A percentile compares a stretch with the other conserved stretches of the same genome.
Evolutionary conservation across 129 eudicot genomes (phyloP).

Genomic region (sunflower (Helianthus annuus)): DNA sequence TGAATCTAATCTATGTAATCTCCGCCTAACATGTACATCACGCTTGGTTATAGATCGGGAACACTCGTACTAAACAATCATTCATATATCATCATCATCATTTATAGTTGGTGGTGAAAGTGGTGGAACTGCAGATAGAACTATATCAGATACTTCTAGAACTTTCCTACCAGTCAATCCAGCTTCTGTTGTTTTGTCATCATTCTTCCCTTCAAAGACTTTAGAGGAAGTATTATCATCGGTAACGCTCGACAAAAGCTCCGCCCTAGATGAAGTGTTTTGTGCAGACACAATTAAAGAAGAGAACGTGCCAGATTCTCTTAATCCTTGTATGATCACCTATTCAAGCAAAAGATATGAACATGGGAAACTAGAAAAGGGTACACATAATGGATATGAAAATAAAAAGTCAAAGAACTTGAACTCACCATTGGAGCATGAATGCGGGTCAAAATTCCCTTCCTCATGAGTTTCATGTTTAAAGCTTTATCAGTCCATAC

Average conservation of each 20-base stretch:
- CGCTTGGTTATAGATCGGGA: constrained; percentile 52
- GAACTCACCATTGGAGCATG: constrained; percentile 64
- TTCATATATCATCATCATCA: constrained; percentile 6
- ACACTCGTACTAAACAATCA: constrained; percentile 30
- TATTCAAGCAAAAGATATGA: constrained; percentile 21
- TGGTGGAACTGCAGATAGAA: constrained; percentile 52
- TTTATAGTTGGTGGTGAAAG: constrained; percentile 49
- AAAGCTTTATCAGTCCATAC: constrained; percentile 59
- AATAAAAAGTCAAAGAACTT: not conserved
- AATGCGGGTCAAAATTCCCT: constrained; percentile 63
- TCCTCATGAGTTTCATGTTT: constrained; percentile 47
- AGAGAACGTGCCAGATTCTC: constrained; percentile 59
- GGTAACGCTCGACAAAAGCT: constrained; percentile 24
- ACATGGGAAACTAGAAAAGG: not conserved
- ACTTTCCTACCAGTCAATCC: constrained; percentile 47
- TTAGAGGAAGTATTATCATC: constrained; percentile 23
- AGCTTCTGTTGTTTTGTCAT: constrained; percentile 30
- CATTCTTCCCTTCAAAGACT: constrained; percentile 34
- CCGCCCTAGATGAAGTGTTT: constrained; percentile 11
- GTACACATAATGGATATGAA: not conserved
- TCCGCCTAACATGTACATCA: constrained; percentile 48
- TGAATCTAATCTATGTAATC: constrained; percentile 37
- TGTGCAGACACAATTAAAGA: constrained; percentile 50
- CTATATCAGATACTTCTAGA: constrained; percentile 35
- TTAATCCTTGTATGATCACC: constrained; percentile 62